Base-by-base conservation (phyloP, 2,329 filamentous ascomycete species). In the Clarireedia sp. region DNA sequence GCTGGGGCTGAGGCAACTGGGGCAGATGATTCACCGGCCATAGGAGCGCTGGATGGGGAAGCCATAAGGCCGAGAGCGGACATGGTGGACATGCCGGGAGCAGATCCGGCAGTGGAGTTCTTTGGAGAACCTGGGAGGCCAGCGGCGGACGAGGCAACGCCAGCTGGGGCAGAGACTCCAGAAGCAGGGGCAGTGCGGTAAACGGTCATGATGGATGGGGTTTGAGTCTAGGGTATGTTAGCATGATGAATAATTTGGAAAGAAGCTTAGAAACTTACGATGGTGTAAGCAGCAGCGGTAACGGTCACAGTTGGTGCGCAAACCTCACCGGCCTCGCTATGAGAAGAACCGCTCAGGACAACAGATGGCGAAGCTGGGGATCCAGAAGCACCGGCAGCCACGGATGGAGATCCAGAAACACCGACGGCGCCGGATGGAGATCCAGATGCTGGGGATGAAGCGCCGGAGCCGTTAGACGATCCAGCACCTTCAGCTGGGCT, bases 241-340 rank as follows among this genome's bases (percentile, higher is more conserved):
- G 43, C 12, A 37, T 26, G 24, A 24, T 4, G 2, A 38, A 38
- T 14, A 9, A 1, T 19, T 19, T 24, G 0, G 9, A 12, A 19
- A 14, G 10, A 33, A 33, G 29, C 29, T 14, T 33, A 9, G 14
- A 52, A 37, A 53, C 50, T 29, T 53, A 53, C 50, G 47, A 53
- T 43, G 33, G 50, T 47, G 48, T 36, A 50, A 40, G 48, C 33
- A 19, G 48, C 37, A 26, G 48, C 48, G 6, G 48, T 38, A 26
- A 50, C 19, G 19, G 48, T 50, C 24, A 52, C 24, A 19, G 46
- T 14, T n/a, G 50, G 46, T 52, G 41, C 16, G 24, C 50, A 52
- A 46, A 36, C 50, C 21, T 46, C 41, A 52, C 37, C 29, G 12
- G 10, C 29, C 9, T 33, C 29, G 29, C 29, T 33, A 12, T 33